Base-by-base conservation (phyloP, 352 stramenopile species). In the Salisapilia sapeloensis region DNA sequence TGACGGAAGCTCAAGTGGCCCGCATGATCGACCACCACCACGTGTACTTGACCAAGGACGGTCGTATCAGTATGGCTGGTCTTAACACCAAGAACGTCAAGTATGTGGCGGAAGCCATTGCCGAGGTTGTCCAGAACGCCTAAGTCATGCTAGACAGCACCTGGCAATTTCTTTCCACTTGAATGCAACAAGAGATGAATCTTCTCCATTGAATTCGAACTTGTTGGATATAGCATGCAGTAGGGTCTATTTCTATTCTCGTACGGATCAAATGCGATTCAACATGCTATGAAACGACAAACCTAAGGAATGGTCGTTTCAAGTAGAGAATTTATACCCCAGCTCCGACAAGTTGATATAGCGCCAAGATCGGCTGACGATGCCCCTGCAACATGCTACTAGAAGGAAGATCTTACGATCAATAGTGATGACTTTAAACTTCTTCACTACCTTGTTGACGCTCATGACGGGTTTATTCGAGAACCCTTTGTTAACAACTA, bases 41-140 rank as follows among this genome's bases (percentile, higher is more conserved):
- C 56, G 96, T 99, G 53, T 99, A 97, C 66, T 75, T 98, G 48
- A 98, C 94, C 30, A 92, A 91, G 50, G 89, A 99, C 62, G 95
- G 95, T 23, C 87, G 95, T 50, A 95, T 99, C 50, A 97, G 82
- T 50, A 97, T 97, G 83, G 92, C 92, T 38, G 93, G 94, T 42
- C 70, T 99, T 9, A 99, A 81, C 42, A 84, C 77, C 35, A 94
- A 92, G 48, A 98, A 98, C 69, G 81, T 98, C 26, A 65, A 96
- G 35, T 97, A 98, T 59, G 67, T 99, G 44, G 92, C 92, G 19
- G 45, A 94, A 50, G 75, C 80, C 35, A 97, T 98, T 42, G 70
- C 91, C 50, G 91, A 96, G 46, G 90, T 97, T 32, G 67, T 78
- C 29, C 67, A 83, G 53, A 78, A 79, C 48, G 74, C 74, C 26